Base-by-base conservation (phyloP, 129 eudicot species). In the Ambrosia trifida region DNA sequence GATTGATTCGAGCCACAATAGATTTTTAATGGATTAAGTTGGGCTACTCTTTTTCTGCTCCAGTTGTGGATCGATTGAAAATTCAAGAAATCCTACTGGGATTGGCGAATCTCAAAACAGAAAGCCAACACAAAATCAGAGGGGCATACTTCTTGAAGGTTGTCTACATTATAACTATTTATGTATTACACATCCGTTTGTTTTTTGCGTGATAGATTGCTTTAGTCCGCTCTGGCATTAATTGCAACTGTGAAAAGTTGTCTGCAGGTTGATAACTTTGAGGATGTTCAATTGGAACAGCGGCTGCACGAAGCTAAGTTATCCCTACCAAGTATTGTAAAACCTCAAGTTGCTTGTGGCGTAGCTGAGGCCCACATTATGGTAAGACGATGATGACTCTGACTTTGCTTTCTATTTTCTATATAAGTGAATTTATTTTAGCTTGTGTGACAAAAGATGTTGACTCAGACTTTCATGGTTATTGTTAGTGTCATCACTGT, bases 341-440 rank as follows among this genome's bases (percentile, higher is more conserved):
- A 94, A 81, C 97, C 99, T 77, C 99, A 90, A 87, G 97, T 90
- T 81, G 99, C 96, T 65, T 94, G 99, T 79, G 97, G 99, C 74
- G 96, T 90, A 52, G 82, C 91, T 19, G 90, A 87, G 81, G 91
- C 97, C 67, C 99, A 94, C 77, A 94, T 94, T 76, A 94, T 94
- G 99, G 96, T 94, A 81, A 72, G 45, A 36, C 28, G 6, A 3
- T 31, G 6, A 5, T 76, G 45, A 46, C 66, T 45, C 40, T 24
- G 3, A 72, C 19, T 52, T 12, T 32, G 10, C 38, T 35, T 35
- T 35, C 38, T 35, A 12, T 9, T 35, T 53, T 12, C 4, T 13
- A 59, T 17, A 59, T 57, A 57, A 57, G 38, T 57, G 38, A 57
- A 57, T 1, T 56, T n/a, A n/a, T n/a, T n/a, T n/a, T 56, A 20